Evolutionary conservation across 2,329 filamentous ascomycete genomes (phyloP).

Genomic region (Hymenoscyphus occultus): DNA sequence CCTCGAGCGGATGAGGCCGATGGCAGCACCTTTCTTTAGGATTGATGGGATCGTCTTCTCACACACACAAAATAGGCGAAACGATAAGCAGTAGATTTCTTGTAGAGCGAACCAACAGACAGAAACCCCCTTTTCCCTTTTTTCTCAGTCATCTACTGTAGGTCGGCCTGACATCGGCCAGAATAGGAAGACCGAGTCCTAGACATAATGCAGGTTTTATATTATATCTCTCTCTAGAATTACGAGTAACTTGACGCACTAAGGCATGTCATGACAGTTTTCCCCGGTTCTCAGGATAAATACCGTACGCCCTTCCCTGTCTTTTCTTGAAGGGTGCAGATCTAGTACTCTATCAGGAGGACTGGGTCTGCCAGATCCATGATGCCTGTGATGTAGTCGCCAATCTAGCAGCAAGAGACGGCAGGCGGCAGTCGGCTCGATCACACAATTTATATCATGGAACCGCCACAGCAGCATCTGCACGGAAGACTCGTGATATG

Average conservation of each 20-base stretch:
- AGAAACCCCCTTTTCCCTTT: not conserved
- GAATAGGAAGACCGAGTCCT: not conserved
- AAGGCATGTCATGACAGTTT: not conserved
- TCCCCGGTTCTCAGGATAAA: not conserved
- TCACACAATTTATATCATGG: not conserved
- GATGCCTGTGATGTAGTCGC: constrained; percentile 8
- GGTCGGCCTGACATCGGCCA: not conserved
- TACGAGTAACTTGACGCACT: not conserved
- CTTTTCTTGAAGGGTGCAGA: not conserved
- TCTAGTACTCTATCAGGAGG: not conserved
- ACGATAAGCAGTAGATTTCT: not conserved
- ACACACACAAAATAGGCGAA: not conserved
- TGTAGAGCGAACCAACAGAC: not conserved
- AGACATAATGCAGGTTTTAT: constrained; percentile 1
- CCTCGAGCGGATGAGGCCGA: not conserved
- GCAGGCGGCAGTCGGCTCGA: not conserved
- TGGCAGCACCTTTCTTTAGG: not conserved
- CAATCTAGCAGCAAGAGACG: constrained; percentile 13
- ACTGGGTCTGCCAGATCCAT: not conserved
- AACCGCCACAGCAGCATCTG: not conserved
- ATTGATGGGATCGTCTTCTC: not conserved
- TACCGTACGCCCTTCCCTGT: not conserved
- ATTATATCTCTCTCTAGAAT: not conserved
- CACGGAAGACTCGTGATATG: constrained; percentile 1
- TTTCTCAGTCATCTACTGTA: not conserved